These are phyloP conservation scores for Rhodotorula sp. DNA, from an alignment of 1,284 basidiomycete species.

Conservation along the genomic window DNA sequence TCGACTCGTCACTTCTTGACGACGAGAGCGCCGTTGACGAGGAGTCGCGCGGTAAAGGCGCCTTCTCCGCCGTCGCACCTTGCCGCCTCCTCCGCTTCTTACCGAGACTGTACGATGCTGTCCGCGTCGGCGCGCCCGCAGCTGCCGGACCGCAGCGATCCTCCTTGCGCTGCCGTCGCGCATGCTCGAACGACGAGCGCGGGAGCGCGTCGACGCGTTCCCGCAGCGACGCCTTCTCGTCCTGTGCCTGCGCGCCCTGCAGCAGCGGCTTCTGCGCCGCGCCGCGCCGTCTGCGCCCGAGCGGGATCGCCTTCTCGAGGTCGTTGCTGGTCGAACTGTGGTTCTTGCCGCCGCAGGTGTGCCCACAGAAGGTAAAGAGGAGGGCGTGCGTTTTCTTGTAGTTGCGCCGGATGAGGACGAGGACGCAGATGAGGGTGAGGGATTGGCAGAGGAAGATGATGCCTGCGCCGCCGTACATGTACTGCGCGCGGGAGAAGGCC, in stretches of 20 bases:
- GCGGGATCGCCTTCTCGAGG: slow-evolving; percentile 14
- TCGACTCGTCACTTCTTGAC: too few relatives aligned
- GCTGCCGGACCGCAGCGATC: neutral
- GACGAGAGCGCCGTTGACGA: too few relatives aligned
- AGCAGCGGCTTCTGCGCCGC: neutral
- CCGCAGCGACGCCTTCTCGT: neutral
- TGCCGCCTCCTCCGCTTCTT: neutral
- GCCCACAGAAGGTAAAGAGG: slow-evolving; percentile 25
- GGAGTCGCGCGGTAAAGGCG: too few relatives aligned
- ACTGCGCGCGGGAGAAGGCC: neutral
- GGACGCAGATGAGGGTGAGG: slow-evolving; percentile 21
- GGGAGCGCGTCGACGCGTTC: neutral
- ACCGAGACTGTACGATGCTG: neutral
- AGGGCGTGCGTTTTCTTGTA: slow-evolving; percentile 12
- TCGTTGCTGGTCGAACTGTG: neutral
- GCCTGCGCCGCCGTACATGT: slow-evolving; percentile 5
- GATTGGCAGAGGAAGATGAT: slow-evolving; percentile 8
- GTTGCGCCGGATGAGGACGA: slow-evolving; percentile 12
- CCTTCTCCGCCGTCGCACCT: too few relatives aligned
- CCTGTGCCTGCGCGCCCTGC: too few relatives aligned
- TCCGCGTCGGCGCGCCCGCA: neutral
- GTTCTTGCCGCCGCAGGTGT: neutral
- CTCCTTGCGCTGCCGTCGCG: neutral
- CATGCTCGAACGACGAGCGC: neutral
- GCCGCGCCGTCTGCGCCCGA: neutral